These are phyloP conservation scores for Rhizopogon vinicolor DNA, from an alignment of 768 basidiomycete species.

Conservation along the genomic window DNA sequence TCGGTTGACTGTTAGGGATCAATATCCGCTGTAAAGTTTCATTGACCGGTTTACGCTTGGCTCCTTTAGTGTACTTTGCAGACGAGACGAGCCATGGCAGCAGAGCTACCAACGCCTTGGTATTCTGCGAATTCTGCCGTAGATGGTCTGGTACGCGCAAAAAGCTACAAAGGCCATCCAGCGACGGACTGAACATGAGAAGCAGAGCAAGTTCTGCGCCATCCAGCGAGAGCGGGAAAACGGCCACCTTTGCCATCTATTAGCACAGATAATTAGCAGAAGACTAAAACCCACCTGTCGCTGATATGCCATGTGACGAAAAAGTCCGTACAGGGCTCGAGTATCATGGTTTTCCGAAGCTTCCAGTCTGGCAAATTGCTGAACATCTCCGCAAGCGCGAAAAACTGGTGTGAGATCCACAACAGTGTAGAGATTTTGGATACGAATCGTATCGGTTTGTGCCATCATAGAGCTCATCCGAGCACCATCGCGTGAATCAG, in stretches of 20 bases:
- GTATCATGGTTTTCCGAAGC: constrained; percentile 36
- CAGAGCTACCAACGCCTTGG: constrained; percentile 20
- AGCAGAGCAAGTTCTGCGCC: constrained; percentile 45
- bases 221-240: constrained; percentile 45
- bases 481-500: constrained; percentile 38
- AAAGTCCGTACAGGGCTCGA: constrained; percentile 35
- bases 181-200: constrained; percentile 46
- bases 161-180: constrained; percentile 28
- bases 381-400: constrained; percentile 41
- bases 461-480: constrained; percentile 46
- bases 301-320: constrained; percentile 40
- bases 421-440: constrained; percentile 45
- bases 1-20: neutral
- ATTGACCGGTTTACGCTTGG: constrained; percentile 12
- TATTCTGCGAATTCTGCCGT: constrained; percentile 7
- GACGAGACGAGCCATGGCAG: constrained; percentile 20
- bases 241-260: constrained; percentile 37
- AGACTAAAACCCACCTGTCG: constrained; percentile 38
- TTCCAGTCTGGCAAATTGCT: constrained; percentile 51
- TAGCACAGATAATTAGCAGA: constrained; percentile 1
- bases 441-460: constrained; percentile 34
- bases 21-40: constrained; percentile 3
- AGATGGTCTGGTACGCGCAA: constrained; percentile 37
- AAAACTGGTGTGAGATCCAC: constrained; percentile 44
- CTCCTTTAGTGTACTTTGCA: constrained; percentile 3